A percentile compares a stretch with the other conserved stretches of the same genome.
These are phyloP conservation scores for Mortierella sp. DNA, from an alignment of 371 early-diverging fungal genomes.

Conservation along the genomic window DNA sequence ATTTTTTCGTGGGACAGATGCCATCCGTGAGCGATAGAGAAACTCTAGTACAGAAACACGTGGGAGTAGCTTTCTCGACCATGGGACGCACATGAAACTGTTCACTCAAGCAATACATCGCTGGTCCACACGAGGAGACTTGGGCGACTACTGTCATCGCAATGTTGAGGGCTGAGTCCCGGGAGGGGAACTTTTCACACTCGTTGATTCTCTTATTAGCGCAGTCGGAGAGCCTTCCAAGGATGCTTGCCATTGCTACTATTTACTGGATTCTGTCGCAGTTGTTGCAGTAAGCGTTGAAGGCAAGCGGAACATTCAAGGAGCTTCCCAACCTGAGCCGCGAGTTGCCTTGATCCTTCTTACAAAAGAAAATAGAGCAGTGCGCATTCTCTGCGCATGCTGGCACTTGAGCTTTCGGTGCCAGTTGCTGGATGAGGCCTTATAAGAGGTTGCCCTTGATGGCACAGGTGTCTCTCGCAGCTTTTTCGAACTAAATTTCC, in stretches of 20 bases:
- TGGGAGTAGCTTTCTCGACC: constrained; percentile 11
- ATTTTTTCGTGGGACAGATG: constrained; percentile 6
- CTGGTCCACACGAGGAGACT: constrained; percentile 12
- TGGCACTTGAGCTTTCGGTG: not conserved
- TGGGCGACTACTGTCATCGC: constrained; percentile 15
- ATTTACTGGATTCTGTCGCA: not conserved
- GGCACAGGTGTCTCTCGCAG: constrained; percentile 12
- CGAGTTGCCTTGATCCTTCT: constrained; percentile 14
- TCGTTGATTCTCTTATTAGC: not conserved
- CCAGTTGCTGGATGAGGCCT: constrained; percentile 5
- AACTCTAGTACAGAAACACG: constrained; percentile 16
- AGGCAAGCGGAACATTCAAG: not conserved
- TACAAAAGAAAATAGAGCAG: constrained; percentile 12
- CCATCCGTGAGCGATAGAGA: constrained; percentile 7
- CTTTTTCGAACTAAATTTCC: constrained; percentile 10
- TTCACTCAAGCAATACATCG: constrained; percentile 5
- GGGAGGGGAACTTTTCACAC: constrained; percentile 9
- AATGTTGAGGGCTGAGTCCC: constrained; percentile 5
- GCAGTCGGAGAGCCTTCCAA: not conserved
- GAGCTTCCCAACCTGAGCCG: constrained; percentile 9
- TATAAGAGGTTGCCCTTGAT: constrained; percentile 8
- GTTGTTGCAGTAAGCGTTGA: not conserved
- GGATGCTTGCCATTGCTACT: not conserved
- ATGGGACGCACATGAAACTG: not conserved
- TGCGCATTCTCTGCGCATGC: not conserved